A percentile compares a stretch with the other conserved stretches of the same genome.
phyloP scores from a whole-genome alignment of 75 land plant genomes.

The Pinus tabuliformis region DNA sequence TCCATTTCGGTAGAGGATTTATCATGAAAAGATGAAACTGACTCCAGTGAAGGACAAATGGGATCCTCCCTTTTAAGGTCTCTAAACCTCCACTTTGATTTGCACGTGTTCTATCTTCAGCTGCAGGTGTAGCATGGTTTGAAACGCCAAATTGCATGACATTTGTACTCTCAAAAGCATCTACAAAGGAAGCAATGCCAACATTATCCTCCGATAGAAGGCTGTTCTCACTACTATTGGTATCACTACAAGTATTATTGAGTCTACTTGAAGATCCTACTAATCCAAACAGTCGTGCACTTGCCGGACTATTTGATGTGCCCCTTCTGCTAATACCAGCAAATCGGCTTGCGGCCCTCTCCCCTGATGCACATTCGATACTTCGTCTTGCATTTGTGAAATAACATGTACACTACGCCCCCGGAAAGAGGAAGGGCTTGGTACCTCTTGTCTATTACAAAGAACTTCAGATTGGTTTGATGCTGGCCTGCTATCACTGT shows the following conservation, averaged over 20 bases:
- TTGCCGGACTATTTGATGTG: slow-evolving; percentile 3
- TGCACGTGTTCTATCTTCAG: too few relatives aligned
- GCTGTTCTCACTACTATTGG: not conserved
- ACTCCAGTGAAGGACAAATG: not conserved
- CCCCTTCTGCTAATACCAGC: slow-evolving; percentile 13
- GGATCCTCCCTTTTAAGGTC: not conserved
- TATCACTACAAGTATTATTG: slow-evolving; percentile 2
- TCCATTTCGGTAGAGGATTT: not conserved
- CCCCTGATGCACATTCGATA: not conserved
- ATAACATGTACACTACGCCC: not conserved
- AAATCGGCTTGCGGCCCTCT: not conserved
- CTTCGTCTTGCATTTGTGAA: not conserved
- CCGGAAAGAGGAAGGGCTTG: slow-evolving; percentile 2
- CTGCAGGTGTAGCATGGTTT: too few relatives aligned
- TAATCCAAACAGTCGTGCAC: slow-evolving; percentile 19
- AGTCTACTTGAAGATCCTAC: slow-evolving; percentile 10
- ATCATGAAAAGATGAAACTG: not conserved
- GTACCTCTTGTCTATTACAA: not conserved
- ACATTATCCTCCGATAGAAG: not conserved
- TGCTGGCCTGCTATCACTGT: not conserved
- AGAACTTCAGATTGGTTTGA: not conserved
- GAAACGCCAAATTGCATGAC: too few relatives aligned
- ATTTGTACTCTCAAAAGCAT: too few relatives aligned
- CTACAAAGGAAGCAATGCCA: not conserved
- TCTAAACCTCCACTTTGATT: too few relatives aligned